Evolutionary conservation across 345 rosid species (phyloP).

Genomic region (Melaleuca quinquenervia): DNA sequence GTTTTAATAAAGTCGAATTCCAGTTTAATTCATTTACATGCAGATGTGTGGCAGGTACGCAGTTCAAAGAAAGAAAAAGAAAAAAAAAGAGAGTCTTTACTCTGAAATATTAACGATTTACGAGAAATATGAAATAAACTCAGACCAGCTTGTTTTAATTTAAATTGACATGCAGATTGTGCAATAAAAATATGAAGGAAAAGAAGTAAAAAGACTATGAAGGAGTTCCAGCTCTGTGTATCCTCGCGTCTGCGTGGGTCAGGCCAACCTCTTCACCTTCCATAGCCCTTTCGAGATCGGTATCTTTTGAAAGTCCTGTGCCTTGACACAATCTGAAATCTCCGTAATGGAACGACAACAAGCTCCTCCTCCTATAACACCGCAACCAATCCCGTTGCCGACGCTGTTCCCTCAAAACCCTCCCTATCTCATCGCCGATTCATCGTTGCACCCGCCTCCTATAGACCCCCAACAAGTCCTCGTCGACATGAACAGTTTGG

Average conservation of each 20-base stretch:
- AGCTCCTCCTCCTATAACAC: neutral
- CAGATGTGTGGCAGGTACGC: neutral
- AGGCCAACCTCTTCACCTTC: constrained; percentile 38
- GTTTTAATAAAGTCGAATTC: neutral
- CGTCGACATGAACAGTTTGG: neutral
- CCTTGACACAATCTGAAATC: neutral
- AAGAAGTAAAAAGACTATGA: neutral
- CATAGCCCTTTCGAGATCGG: neutral
- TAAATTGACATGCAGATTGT: neutral
- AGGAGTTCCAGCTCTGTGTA: neutral
- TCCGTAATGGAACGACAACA: neutral
- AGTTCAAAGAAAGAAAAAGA: no score
- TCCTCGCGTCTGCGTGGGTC: constrained; percentile 13
- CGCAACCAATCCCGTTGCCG: neutral
- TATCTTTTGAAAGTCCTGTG: neutral
- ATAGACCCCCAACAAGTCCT: neutral
- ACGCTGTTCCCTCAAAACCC: neutral
- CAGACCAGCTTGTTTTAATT: neutral
- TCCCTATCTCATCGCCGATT: neutral
- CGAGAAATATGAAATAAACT: neutral
- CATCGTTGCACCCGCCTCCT: neutral
- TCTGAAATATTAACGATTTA: neutral
- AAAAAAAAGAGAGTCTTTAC: neutral
- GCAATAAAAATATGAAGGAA: neutral
- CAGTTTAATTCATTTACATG: neutral